Evolutionary conservation across 352 stramenopile species (phyloP).

Genomic region (Phytophthora citricola): DNA sequence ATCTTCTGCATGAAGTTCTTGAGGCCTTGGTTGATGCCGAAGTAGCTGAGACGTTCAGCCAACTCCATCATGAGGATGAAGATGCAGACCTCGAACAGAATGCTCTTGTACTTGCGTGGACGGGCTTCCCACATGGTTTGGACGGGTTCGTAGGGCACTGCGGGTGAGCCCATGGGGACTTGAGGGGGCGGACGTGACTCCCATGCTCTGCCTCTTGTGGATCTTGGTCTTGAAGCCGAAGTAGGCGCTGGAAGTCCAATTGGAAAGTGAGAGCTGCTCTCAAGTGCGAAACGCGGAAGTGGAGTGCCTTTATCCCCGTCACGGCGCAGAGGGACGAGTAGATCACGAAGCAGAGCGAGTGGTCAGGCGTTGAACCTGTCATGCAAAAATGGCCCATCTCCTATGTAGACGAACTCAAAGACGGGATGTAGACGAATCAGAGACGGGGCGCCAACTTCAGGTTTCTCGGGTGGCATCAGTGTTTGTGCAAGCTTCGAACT

Average conservation of each 20-base stretch:
- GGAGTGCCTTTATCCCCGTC: too few species aligned
- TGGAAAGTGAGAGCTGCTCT: conserved; percentile 23
- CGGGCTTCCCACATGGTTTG: conserved; percentile 54
- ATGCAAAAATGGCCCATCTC: too few species aligned
- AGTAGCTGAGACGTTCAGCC: conserved; percentile 63
- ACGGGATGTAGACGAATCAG: too few species aligned
- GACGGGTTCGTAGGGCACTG: conserved; percentile 21
- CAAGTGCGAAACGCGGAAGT: too few species aligned
- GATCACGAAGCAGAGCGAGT: too few species aligned
- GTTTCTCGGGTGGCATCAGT: too few species aligned
- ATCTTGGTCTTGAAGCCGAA: conserved; percentile 1
- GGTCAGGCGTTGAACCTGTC: too few species aligned
- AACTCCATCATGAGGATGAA: conserved; percentile 49
- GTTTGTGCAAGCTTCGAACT: too few species aligned
- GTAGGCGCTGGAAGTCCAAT: conserved; percentile 19
- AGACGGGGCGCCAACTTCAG: too few species aligned
- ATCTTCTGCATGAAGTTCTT: conserved; percentile 88
- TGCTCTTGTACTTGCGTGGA: conserved; percentile 64
- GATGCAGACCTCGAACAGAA: conserved; percentile 61
- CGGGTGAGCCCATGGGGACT: conserved; percentile 34
- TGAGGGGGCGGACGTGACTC: conserved; percentile 21
- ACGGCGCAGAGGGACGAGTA: too few species aligned
- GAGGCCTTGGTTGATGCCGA: conserved; percentile 85
- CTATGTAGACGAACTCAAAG: too few species aligned
- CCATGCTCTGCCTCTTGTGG: conserved; percentile 8